These are phyloP conservation scores for Phycomyces blakesleeanus DNA, from an alignment of 192 early-diverging fungal genomes.

Conservation along the genomic window DNA sequence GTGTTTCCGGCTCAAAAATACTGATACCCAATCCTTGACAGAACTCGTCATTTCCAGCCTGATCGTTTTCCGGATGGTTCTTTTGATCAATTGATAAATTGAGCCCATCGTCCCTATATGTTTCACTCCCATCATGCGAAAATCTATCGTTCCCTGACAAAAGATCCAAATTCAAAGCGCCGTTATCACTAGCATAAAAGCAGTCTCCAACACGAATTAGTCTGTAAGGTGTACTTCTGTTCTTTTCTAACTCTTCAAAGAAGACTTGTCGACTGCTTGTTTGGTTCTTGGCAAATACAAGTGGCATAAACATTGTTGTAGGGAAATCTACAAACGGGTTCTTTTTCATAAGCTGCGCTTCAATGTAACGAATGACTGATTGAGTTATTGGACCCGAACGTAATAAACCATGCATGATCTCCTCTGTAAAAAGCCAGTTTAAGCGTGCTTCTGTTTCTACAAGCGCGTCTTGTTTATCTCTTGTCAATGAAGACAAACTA, in stretches of 20 bases:
- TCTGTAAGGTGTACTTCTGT: conserved; percentile 42
- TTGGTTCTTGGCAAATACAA: conserved; percentile 46
- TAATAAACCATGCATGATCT: conserved; percentile 69
- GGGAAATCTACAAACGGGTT: conserved; percentile 55
- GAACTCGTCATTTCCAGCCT: conserved; percentile 37
- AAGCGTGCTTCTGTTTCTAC: conserved; percentile 53
- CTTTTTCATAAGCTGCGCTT: conserved; percentile 50
- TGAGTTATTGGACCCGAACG: conserved; percentile 51
- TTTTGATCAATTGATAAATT: conserved; percentile 12
- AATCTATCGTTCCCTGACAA: not conserved
- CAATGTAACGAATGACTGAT: conserved; percentile 44
- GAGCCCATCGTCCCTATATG: conserved; percentile 2
- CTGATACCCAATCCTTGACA: conserved; percentile 53
- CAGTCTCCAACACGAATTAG: conserved; percentile 47
- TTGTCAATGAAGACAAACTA: conserved; percentile 26
- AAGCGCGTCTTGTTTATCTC: conserved; percentile 56
- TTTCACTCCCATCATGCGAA: conserved; percentile 4
- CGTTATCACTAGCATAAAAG: conserved; percentile 47
- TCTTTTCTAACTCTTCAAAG: conserved; percentile 46
- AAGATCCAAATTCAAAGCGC: not conserved
- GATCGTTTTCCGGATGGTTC: not conserved
- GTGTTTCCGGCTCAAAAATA: conserved; percentile 20
- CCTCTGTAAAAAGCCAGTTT: conserved; percentile 65
- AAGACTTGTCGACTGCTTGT: conserved; percentile 45
- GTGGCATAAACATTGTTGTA: conserved; percentile 44